phyloP scores from a whole-genome alignment of 352 stramenopile species.

The Aphanomyces invadans region DNA sequence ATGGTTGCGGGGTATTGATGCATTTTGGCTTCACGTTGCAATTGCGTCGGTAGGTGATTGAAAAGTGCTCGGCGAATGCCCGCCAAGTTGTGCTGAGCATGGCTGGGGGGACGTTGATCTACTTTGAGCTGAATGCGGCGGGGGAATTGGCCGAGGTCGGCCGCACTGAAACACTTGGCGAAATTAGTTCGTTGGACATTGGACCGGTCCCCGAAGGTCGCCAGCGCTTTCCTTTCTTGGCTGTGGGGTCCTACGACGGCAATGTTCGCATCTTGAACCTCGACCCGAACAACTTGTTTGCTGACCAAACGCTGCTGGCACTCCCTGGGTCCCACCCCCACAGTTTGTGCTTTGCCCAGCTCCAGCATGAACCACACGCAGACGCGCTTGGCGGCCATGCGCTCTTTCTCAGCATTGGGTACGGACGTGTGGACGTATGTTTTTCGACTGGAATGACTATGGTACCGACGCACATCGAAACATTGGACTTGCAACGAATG shows the following conservation, averaged over 20 bases:
- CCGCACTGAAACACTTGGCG: constrained; percentile 91
- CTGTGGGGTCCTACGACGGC: constrained; percentile 91
- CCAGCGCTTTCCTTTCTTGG: constrained; percentile 93
- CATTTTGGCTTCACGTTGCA: not conserved
- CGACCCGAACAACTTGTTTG: constrained; percentile 86
- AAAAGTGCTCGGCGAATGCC: constrained; percentile 94
- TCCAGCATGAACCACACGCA: constrained; percentile 69
- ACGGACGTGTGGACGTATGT: not conserved
- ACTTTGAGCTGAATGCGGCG: constrained; percentile 95
- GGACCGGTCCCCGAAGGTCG: constrained; percentile 90
- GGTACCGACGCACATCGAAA: too few species aligned
- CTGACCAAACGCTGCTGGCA: constrained; percentile 74
- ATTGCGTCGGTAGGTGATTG: constrained; percentile 59
- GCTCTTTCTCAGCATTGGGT: constrained; percentile 77
- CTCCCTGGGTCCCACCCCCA: constrained; percentile 70
- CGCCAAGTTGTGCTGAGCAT: constrained; percentile 96
- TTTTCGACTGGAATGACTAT: not conserved
- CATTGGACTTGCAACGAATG: too few species aligned
- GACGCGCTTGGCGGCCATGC: constrained; percentile 29
- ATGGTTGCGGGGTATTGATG: too few species aligned
- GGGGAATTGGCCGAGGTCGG: constrained; percentile 92
- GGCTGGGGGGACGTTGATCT: constrained; percentile 93
- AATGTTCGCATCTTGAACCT: constrained; percentile 92
- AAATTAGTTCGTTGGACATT: constrained; percentile 97
- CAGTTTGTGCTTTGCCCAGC: constrained; percentile 65